A percentile compares a stretch with the other conserved stretches of the same genome.
phyloP scores from a whole-genome alignment of 768 basidiomycete species.

The Pseudohyphozyma bogoriensis region DNA sequence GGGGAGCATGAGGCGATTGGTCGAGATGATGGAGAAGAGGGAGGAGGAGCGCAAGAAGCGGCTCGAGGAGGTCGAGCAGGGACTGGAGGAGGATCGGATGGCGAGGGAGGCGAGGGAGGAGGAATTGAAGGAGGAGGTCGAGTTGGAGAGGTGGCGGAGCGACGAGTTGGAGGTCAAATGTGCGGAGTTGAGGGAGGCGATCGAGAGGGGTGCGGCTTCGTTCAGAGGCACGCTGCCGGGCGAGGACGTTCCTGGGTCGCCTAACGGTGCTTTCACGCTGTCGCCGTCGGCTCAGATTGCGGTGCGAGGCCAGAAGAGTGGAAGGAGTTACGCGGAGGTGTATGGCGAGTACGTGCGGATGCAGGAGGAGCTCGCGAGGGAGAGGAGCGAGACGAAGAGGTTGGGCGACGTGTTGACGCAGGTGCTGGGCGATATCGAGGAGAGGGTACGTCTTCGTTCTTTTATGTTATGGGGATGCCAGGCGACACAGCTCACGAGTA shows the following conservation, averaged over 20 bases:
- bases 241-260: neutral
- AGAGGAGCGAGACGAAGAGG: conserved; percentile 69
- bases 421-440: conserved; percentile 81
- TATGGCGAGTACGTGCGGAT: conserved; percentile 81
- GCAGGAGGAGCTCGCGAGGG: conserved; percentile 67
- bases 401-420: conserved; percentile 71
- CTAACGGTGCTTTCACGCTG: conserved; percentile 45
- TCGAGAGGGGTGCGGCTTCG: conserved; percentile 20
- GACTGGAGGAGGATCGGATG: conserved; percentile 66
- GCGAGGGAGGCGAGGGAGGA: conserved; percentile 59
- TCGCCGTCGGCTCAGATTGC: conserved; percentile 85
- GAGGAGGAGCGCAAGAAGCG: conserved; percentile 74
- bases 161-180: conserved; percentile 40
- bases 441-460: conserved; percentile 60
- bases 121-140: conserved; percentile 56
- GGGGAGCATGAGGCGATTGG: conserved; percentile 59
- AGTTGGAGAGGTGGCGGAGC: conserved; percentile 57
- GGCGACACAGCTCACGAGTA: neutral
- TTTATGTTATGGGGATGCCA: neutral
- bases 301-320: conserved; percentile 57
- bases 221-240: neutral
- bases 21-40: conserved; percentile 74
- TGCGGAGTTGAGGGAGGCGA: conserved; percentile 29
- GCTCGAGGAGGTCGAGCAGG: conserved; percentile 69
- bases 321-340: conserved; percentile 84